Evolutionary conservation across 176 grass and related monocot genomes (phyloP).

Genomic region (Musa troglodytarum): DNA sequence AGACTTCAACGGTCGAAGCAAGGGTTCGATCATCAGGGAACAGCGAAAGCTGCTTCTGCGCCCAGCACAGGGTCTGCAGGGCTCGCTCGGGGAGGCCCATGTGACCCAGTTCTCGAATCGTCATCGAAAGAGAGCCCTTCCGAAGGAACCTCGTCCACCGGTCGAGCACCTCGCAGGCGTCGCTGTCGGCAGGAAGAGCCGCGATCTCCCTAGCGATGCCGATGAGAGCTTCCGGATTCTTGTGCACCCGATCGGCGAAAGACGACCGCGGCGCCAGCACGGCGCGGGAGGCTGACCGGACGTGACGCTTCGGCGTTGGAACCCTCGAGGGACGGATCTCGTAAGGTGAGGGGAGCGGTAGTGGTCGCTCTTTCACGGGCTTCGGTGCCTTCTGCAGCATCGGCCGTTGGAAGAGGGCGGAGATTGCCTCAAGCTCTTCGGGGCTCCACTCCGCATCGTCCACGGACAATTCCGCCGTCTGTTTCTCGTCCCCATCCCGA

Average conservation of each 20-base stretch:
- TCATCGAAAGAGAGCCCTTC: slow-evolving; percentile 76
- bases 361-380: slow-evolving; percentile 24
- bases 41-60: slow-evolving; percentile 39
- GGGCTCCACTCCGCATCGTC: slow-evolving; percentile 37
- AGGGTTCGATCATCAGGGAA: slow-evolving; percentile 66
- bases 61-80: slow-evolving; percentile 68
- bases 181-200: slow-evolving; percentile 19
- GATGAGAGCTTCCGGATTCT: slow-evolving; percentile 52
- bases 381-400: slow-evolving; percentile 32
- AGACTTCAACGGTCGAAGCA: slow-evolving; percentile 47
- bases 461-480: background rate
- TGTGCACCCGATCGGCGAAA: slow-evolving; percentile 50
- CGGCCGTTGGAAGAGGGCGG: slow-evolving; percentile 65
- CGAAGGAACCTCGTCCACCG: slow-evolving; percentile 49
- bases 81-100: slow-evolving; percentile 60
- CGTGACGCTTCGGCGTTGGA: slow-evolving; percentile 42
- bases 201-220: slow-evolving; percentile 61
- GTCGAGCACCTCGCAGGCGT: slow-evolving; percentile 51
- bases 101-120: slow-evolving; percentile 74
- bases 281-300: slow-evolving; percentile 29
- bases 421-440: slow-evolving; percentile 66
- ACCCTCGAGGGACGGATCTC: slow-evolving; percentile 26
- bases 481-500: background rate
- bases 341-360: slow-evolving; percentile 43
- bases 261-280: slow-evolving; percentile 27